Base-by-base conservation (phyloP, 345 rosid species). In the Syzygium jambos region DNA sequence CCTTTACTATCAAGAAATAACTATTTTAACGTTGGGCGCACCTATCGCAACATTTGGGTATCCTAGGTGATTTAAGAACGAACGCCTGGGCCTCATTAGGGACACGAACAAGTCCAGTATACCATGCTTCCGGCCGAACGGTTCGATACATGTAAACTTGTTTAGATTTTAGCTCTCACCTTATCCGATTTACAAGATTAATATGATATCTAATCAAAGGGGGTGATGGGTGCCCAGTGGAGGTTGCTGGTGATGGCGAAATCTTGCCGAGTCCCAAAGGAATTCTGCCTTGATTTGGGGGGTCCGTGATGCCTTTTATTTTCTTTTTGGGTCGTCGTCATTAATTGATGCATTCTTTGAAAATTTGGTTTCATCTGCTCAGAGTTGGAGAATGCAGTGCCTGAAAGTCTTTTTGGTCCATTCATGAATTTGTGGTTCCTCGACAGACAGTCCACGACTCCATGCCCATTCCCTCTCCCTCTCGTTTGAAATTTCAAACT, bases 401-500 rank as follows among this genome's bases (percentile, higher is more conserved):
- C 46, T 41, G 80, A 68, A 68, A 34, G 78, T 68, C 78, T 68
- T 22, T 22, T 34, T 17, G 78, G 8, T 68, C 46, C 78, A 38
- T 68, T 17, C 78, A 38, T 68, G 78, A 68, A 68, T 17, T 68
- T 34, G 78, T 17, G 46, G 78, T 68, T 68, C 46, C 46, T 68
- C 25, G 2, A 11, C 41, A 29, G 77, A 54, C 63, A 19, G 19
- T n/a, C 61, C 38, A 10, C 25, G 5, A 65, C 49, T 38, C 68
- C 17, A 14, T 27, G 82, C 73, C 22, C 55, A 51, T 51, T 68
- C 23, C 59, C 56, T 4, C 54, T 11, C 54, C 11, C 52, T 51
- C 65, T 49, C 55, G 22, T 86, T 34, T 86, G 82, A 86, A 85
- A 85, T 85, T 85, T 85, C 80, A 63, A 86, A 86, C n/a, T 51